Evolutionary conservation across 495 filamentous ascomycete genomes (phyloP), one percentile per base, ranked within the genome.

Genomic region (Xylaria castorea): DNA sequence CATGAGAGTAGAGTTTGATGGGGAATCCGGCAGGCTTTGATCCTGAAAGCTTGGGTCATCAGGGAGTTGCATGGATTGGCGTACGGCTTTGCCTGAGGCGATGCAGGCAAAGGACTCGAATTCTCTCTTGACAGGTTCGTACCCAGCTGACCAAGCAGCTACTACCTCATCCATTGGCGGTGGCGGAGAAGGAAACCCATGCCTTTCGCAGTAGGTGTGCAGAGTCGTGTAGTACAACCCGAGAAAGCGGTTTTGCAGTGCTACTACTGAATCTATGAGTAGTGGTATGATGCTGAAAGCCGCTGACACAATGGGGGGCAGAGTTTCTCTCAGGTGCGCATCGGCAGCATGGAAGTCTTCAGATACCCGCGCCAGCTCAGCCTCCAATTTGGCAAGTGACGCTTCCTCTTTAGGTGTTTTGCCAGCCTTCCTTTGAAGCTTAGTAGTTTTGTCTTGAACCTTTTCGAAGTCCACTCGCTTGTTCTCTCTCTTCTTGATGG

Each of bases 401-500:
- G 87, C 85, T 77, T 97, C 94, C 65, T 98, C 95, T 64, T 93
- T 88, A 40, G 95, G 89, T 34, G 89, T 89, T 66, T 91, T 88
- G 55, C 89, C 91, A 20, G 86, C 77, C 79, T 97, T 97, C 77
- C 90, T 91, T 73, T 88, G 83, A 30, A 90, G 85, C 76, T 88
- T 90, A 71, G 92, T 92, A 27, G 91, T 90, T 68, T 91, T 89
- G 68, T 91, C 88, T 77, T 94, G 90, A 70, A 90, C 90, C 71
- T 91, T 91, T 81, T 98, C 95, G 76, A 91, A 97, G 79, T 98
- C 95, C 58, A 96, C 76, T 86, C 97, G 92, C 81, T 91, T 94
- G 75, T 97, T 92, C 76, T 97, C 93, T 51, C 95, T 86, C 78
- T 93, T 95, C 84, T 97, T 97, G 80, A 98, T 95, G 3, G 92